Evolutionary conservation across 192 early-diverging fungal species (phyloP).

Genomic region (Entomortierella parvispora): DNA sequence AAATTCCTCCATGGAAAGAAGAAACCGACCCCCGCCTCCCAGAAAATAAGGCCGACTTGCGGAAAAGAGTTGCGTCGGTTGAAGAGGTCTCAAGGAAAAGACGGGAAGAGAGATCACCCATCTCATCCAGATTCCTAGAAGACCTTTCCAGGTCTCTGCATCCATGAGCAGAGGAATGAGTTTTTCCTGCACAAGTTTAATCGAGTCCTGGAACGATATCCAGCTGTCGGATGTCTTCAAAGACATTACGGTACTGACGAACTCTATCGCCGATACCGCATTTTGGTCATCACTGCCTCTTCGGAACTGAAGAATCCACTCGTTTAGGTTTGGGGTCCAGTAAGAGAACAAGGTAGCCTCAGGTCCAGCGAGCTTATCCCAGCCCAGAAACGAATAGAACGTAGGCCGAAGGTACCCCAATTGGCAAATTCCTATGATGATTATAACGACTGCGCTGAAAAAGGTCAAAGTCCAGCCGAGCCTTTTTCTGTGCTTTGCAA

Average conservation of each 20-base stretch:
- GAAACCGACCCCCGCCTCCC: conserved; percentile 33
- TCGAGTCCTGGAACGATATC: too few species aligned
- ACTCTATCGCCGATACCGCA: background rate
- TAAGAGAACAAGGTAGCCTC: conserved; percentile 25
- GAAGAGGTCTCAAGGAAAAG: conserved; percentile 35
- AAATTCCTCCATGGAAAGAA: conserved; percentile 25
- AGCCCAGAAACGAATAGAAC: conserved; percentile 16
- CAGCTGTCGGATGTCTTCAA: background rate
- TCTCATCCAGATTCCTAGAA: conserved; percentile 11
- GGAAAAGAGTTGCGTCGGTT: background rate
- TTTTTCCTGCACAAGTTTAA: background rate
- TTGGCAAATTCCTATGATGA: background rate
- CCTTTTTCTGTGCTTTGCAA: conserved; percentile 19
- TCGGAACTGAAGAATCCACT: conserved; percentile 16
- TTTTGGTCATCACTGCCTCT: background rate
- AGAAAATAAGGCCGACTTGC: conserved; percentile 22
- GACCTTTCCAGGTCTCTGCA: background rate
- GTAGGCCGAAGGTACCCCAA: conserved; percentile 22
- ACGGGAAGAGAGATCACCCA: conserved; percentile 31
- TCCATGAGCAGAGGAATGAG: background rate
- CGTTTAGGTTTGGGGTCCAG: conserved; percentile 17
- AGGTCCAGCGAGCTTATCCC: conserved; percentile 9
- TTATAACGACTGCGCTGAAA: conserved; percentile 13
- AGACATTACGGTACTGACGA: background rate
- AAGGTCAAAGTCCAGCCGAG: conserved; percentile 22